Evolutionary conservation across 352 stramenopile genomes (phyloP).

Genomic region (Phytopythium helicoides): DNA sequence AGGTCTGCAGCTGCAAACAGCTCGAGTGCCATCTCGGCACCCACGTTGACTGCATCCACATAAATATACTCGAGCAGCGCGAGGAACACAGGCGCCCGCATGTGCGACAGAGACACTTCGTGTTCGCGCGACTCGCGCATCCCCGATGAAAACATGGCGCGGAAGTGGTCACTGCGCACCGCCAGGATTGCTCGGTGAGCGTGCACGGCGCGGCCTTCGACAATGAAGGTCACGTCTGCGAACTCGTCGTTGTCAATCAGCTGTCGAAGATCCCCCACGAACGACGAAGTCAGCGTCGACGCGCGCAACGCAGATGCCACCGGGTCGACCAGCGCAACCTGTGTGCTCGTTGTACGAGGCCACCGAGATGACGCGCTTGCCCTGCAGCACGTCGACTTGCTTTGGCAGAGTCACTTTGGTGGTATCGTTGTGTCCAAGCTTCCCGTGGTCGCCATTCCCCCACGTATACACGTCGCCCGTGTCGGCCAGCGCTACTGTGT

Average conservation of each 20-base stretch:
- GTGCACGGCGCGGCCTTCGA: slow-evolving; percentile 81
- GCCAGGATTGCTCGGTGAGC: slow-evolving; percentile 91
- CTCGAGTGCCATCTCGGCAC: slow-evolving; percentile 91
- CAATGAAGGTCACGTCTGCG: slow-evolving; percentile 85
- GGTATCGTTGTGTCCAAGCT: slow-evolving; percentile 93
- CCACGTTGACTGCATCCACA: slow-evolving; percentile 93
- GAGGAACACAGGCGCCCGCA: slow-evolving; percentile 91
- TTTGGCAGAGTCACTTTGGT: slow-evolving; percentile 95
- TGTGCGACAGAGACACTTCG: slow-evolving; percentile 89
- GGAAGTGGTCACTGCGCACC: slow-evolving; percentile 94
- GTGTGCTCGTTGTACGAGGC: slow-evolving; percentile 98
- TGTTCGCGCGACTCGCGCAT: slow-evolving; percentile 90
- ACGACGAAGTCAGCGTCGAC: slow-evolving; percentile 81
- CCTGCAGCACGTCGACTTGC: slow-evolving; percentile 88
- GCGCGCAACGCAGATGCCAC: slow-evolving; percentile 64
- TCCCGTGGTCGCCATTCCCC: slow-evolving; percentile 93
- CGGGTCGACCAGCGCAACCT: slow-evolving; percentile 88
- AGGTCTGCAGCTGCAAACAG: slow-evolving; percentile 93
- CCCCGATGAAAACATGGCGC: slow-evolving; percentile 92
- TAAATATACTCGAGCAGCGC: slow-evolving; percentile 97
- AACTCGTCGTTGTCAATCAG: slow-evolving; percentile 92
- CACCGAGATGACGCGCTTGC: slow-evolving; percentile 93
- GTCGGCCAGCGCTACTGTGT: slow-evolving; percentile 93
- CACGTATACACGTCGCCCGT: slow-evolving; percentile 93
- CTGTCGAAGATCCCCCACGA: slow-evolving; percentile 88